Conservation (phyloP, 2,329 filamentous ascomycete species). For the Celoporthe dispersa region DNA sequence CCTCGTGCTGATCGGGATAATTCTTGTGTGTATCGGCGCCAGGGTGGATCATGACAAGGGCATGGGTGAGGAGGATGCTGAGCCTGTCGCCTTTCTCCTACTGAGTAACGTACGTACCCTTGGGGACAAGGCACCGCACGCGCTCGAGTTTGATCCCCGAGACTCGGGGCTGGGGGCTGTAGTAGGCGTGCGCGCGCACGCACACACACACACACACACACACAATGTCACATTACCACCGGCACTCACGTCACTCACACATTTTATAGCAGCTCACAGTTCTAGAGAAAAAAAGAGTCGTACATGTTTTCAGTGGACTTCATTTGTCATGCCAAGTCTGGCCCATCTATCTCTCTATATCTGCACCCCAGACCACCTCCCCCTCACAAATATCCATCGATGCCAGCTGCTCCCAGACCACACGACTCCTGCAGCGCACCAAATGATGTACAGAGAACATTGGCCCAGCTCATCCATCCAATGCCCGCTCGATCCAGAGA, state of each 20-base stretch:
- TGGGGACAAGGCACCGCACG: not conserved
- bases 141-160: not conserved
- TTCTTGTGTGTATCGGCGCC: not conserved
- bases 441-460: conserved; percentile 20
- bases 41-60: conserved; percentile 1
- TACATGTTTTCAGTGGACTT: not conserved
- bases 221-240: not conserved
- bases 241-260: too few species aligned
- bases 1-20: not conserved
- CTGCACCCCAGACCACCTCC: not conserved
- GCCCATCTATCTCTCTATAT: conserved; percentile 1
- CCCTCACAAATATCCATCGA: not conserved
- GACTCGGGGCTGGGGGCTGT: not conserved
- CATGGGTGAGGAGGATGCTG: not conserved
- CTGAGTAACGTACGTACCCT: too few species aligned
- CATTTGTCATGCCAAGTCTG: conserved; percentile 4
- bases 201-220: too few species aligned
- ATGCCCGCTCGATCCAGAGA: not conserved
- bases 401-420: not conserved
- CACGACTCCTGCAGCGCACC: not conserved
- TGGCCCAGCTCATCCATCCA: conserved; percentile 3
- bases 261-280: not conserved
- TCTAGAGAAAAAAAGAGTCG: too few species aligned
- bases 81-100: too few species aligned
- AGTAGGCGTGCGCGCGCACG: not conserved